Evolutionary conservation across 768 basidiomycete genomes (phyloP).

Genomic region (Russula earlei): DNA sequence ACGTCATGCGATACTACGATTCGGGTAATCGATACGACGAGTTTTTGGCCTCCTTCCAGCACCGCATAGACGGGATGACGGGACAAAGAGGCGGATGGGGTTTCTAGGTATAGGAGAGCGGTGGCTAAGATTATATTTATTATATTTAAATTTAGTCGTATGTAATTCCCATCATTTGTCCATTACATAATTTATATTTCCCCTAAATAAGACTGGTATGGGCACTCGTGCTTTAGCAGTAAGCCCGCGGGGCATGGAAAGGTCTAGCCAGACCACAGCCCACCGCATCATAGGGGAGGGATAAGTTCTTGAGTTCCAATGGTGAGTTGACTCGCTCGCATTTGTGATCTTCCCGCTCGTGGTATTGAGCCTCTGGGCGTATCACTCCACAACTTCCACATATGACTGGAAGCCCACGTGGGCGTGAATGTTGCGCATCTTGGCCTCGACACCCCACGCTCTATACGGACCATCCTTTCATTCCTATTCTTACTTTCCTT

Average conservation of each 20-base stretch:
- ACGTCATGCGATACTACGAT: background rate
- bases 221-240: background rate
- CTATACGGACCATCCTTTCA: background rate
- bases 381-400: background rate
- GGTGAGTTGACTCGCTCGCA: background rate
- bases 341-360: background rate
- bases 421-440: background rate
- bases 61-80: conserved; percentile 13
- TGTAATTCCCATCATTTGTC: too few species aligned
- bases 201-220: background rate
- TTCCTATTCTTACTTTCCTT: background rate
- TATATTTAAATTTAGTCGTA: too few species aligned
- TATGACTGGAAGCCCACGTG: conserved; percentile 5
- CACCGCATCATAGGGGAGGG: background rate
- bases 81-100: conserved; percentile 15
- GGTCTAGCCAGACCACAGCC: too few species aligned
- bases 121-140: too few species aligned
- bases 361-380: background rate
- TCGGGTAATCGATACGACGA: conserved; percentile 6
- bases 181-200: too few species aligned
- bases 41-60: conserved; percentile 12
- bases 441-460: conserved; percentile 3
- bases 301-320: too few species aligned
- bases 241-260: background rate
- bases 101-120: background rate